phyloP scores from a whole-genome alignment of 768 basidiomycete species.

The Rhodocollybia butyracea region DNA sequence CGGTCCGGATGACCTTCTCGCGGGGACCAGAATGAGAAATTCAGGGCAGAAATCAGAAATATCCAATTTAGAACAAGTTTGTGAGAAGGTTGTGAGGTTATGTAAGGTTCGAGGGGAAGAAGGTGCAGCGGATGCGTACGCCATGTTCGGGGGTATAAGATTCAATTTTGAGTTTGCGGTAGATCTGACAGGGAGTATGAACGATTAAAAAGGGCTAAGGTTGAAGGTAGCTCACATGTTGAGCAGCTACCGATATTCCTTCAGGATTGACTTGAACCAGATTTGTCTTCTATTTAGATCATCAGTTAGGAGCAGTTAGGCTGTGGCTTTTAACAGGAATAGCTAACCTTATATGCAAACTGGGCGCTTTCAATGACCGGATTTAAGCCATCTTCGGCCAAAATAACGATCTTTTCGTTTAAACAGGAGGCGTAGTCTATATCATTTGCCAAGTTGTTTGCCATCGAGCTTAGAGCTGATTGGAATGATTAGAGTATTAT shows the following conservation, averaged over 20 bases:
- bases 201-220: background rate
- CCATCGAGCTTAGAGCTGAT: too few relatives aligned
- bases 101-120: constrained; percentile 63
- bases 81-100: constrained; percentile 48
- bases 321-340: too few relatives aligned
- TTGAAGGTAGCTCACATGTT: constrained; percentile 1
- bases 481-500: too few relatives aligned
- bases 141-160: constrained; percentile 83
- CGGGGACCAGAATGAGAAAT: constrained; percentile 90
- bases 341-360: constrained; percentile 9
- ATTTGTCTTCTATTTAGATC: constrained; percentile 7
- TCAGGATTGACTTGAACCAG: constrained; percentile 7
- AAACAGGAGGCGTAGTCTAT: background rate
- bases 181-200: constrained; percentile 44
- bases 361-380: constrained; percentile 10
- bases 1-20: constrained; percentile 52
- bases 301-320: background rate
- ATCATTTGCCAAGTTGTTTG: too few relatives aligned
- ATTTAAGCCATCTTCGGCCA: constrained; percentile 2
- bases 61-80: constrained; percentile 75
- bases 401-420: constrained; percentile 3
- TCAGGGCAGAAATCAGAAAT: constrained; percentile 81
- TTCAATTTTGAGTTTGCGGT: constrained; percentile 51
- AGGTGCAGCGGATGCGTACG: constrained; percentile 74
- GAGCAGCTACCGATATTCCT: constrained; percentile 9